These are phyloP conservation scores for Talaromyces piceae DNA, from an alignment of 2,329 filamentous ascomycete species.

Conservation along the genomic window DNA sequence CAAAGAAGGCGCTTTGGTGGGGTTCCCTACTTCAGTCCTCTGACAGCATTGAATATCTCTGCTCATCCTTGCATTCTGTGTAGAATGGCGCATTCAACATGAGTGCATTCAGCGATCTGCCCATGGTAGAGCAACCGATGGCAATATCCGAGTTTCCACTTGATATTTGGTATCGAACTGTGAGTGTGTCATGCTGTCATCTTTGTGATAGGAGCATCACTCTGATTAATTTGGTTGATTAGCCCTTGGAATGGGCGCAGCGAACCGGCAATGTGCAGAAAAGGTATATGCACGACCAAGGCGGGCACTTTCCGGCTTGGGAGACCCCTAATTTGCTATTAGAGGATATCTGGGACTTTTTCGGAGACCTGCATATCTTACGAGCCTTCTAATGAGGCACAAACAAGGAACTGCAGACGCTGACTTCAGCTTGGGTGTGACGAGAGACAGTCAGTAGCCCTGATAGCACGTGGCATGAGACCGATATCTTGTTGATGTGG, in stretches of 20 bases:
- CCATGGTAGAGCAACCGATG: not conserved
- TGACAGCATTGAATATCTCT: not conserved
- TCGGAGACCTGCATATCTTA: slow-evolving; percentile 35
- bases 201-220: not conserved
- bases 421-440: not conserved
- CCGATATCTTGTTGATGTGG: too few relatives aligned
- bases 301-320: slow-evolving; percentile 49
- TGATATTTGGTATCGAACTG: not conserved
- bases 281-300: slow-evolving; percentile 22
- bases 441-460: too few relatives aligned
- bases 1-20: not conserved
- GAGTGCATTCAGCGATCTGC: not conserved
- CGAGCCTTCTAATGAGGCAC: slow-evolving; percentile 10
- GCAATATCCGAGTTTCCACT: not conserved
- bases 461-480: too few relatives aligned
- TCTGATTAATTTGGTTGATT: not conserved
- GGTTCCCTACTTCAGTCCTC: not conserved
- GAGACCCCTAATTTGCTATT: slow-evolving; percentile 43
- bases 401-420: not conserved
- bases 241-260: not conserved
- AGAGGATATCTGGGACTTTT: slow-evolving; percentile 42
- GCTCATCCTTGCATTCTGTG: not conserved
- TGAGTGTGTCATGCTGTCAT: not conserved
- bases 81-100: not conserved
- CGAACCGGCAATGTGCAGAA: not conserved